phyloP scores from a whole-genome alignment of 2,329 filamentous ascomycete species.

The Pyrenochaeta sp. region DNA sequence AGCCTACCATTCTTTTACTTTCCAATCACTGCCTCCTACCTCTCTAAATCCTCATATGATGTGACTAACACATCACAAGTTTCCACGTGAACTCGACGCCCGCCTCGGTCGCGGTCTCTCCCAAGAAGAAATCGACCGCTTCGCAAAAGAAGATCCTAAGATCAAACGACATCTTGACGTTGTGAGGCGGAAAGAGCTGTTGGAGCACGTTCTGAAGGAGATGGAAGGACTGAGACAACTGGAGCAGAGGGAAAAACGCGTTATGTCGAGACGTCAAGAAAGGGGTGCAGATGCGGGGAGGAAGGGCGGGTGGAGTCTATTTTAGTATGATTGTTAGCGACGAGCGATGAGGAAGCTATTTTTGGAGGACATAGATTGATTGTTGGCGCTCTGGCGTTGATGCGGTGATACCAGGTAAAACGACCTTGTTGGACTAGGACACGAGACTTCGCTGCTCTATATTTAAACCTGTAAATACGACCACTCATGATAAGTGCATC shows the following conservation, averaged over 20 bases:
- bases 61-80: constrained; percentile 54
- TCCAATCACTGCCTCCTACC: background rate
- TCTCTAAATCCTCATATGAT: background rate
- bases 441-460: constrained; percentile 1
- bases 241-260: constrained; percentile 75
- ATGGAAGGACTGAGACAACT: constrained; percentile 90
- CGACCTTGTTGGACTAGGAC: constrained; percentile 10
- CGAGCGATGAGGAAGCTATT: background rate
- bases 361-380: constrained; percentile 27
- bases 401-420: constrained; percentile 18
- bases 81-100: constrained; percentile 89
- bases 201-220: constrained; percentile 93
- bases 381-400: constrained; percentile 26
- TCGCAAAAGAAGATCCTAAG: constrained; percentile 92
- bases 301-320: constrained; percentile 44
- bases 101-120: constrained; percentile 83
- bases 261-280: constrained; percentile 30
- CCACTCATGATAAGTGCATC: background rate
- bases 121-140: constrained; percentile 82
- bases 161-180: constrained; percentile 89
- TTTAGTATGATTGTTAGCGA: constrained; percentile 24
- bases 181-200: constrained; percentile 87
- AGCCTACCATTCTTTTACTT: constrained; percentile 9
- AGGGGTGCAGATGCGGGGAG: constrained; percentile 29
- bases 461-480: constrained; percentile 1